Base-by-base conservation (phyloP, 1,284 basidiomycete genomes). In the Sporisorium scitamineum region DNA sequence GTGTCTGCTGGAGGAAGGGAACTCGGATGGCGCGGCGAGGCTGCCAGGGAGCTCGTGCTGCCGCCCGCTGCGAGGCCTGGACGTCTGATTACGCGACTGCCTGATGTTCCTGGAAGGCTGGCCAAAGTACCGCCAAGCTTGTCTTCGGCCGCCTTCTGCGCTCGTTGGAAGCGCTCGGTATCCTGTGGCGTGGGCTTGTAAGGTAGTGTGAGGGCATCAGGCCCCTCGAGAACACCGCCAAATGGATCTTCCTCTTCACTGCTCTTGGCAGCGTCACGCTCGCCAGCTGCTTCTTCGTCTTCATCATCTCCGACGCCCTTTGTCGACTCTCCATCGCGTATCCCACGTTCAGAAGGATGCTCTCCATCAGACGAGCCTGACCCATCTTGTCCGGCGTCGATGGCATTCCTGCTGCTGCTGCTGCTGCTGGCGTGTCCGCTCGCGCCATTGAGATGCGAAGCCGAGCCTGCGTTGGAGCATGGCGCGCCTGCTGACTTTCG, bases 131-230 rank as follows among this genome's bases (percentile, higher is more conserved):
- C 79, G 9, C 81, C 82, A 9, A 84, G 74, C 62, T 80, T 81
- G 76, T 92, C 91, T 87, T 96, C 94, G 32, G 93, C 92, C 14
- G 88, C 85, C 42, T 88, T 80, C 58, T 91, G 89, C 80, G 92
- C 92, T 70, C 88, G 88, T 73, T 95, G 92, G 83, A 94, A 98
- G 45, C 90, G 88, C 55, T 89, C 86, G 80, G 92, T 92, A 85
- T 99, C 96, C 10, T 84, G 81, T n/a, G 86, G 86, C 85, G 41
- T 95, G 90, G 6, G 86, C 85, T n/a, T 66, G 41, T 94, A 95
- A 74, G 90, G 91, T 20, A 88, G 87, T 29, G 89, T 92, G 84
- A 94, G 93, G 29, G 94, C 90, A 58, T 97, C 92, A 16, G 88
- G 87, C 0, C 88, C 87, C 18, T 86, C 86, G 56, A 98, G 88